Evolutionary conservation across 164 flowering plant genomes (phyloP).

Genomic region (Vitis labrusca): DNA sequence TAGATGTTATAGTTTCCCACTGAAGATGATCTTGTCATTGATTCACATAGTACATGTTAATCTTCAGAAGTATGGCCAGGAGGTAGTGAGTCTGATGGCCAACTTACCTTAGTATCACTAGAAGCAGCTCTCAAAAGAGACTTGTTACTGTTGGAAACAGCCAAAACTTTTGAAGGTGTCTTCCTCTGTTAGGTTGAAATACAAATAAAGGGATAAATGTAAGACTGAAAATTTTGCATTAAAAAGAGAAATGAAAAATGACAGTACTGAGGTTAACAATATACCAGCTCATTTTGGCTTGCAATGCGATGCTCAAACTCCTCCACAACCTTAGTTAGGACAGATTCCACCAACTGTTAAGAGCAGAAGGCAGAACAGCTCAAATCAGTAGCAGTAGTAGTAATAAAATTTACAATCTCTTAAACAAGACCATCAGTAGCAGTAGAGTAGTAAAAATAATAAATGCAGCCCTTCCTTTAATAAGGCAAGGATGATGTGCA

Average conservation of each 20-base stretch:
- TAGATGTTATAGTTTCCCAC: too few relatives aligned
- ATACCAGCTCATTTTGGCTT: slow-evolving; percentile 51
- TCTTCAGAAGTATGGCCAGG: background rate
- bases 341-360: slow-evolving; percentile 61
- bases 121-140: slow-evolving; percentile 25
- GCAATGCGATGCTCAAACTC: slow-evolving; percentile 62
- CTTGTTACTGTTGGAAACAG: slow-evolving; percentile 31
- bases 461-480: too few relatives aligned
- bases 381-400: background rate
- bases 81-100: background rate
- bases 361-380: background rate
- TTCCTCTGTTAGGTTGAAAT: slow-evolving; percentile 35
- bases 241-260: background rate
- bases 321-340: slow-evolving; percentile 60
- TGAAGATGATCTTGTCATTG: too few relatives aligned
- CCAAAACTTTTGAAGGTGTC: slow-evolving; percentile 26
- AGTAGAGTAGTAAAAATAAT: background rate
- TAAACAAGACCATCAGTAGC: background rate
- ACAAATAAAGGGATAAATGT: background rate
- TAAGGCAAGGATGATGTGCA: too few relatives aligned
- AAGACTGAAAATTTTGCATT: background rate
- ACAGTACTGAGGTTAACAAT: background rate
- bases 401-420: too few relatives aligned
- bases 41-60: background rate
- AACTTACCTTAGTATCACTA: slow-evolving; percentile 47